A percentile compares a stretch with the other conserved stretches of the same genome.
These are phyloP conservation scores for Erigeron canadensis DNA, from an alignment of 129 eudicot species.

Conservation along the genomic window DNA sequence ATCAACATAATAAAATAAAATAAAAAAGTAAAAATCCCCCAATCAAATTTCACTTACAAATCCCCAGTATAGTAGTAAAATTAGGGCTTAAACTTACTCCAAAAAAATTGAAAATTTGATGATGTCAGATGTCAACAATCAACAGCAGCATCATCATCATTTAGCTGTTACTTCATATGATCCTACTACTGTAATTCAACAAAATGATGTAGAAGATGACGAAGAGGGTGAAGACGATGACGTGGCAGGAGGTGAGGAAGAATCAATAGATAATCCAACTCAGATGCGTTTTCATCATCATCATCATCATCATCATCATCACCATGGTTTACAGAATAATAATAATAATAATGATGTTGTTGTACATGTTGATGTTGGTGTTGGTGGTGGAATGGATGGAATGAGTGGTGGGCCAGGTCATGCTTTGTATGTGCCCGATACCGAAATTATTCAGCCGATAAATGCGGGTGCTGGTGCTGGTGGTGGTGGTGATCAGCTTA, in stretches of 20 bases:
- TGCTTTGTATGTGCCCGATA: slow-evolving; percentile 39
- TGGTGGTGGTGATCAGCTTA: slow-evolving; percentile 67
- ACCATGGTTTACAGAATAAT: slow-evolving; percentile 19
- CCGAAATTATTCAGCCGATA: slow-evolving; percentile 34
- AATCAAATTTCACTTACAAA: too few relatives aligned
- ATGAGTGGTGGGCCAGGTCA: slow-evolving; percentile 38
- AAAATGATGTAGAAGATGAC: slow-evolving; percentile 41
- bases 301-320: slow-evolving; percentile 40
- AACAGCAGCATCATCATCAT: too few relatives aligned
- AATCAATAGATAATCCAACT: slow-evolving; percentile 52
- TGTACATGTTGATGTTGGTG: too few relatives aligned
- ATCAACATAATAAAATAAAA: too few relatives aligned
- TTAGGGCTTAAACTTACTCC: too few relatives aligned
- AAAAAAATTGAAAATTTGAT: too few relatives aligned
- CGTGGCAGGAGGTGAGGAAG: slow-evolving; percentile 45
- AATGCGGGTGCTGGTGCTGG: slow-evolving; percentile 21
- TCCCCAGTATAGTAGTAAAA: too few relatives aligned
- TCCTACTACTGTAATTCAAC: slow-evolving; percentile 1
- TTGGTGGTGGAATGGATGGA: slow-evolving; percentile 36
- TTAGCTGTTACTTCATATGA: too few relatives aligned
- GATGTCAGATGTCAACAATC: too few relatives aligned
- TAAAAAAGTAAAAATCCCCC: too few relatives aligned
- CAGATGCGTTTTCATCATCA: slow-evolving; percentile 38
- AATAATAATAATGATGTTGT: slow-evolving; percentile 20
- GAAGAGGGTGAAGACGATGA: slow-evolving; percentile 57